Base-by-base conservation (phyloP, 257 asterid species). In the Paraleonurus japonicus region DNA sequence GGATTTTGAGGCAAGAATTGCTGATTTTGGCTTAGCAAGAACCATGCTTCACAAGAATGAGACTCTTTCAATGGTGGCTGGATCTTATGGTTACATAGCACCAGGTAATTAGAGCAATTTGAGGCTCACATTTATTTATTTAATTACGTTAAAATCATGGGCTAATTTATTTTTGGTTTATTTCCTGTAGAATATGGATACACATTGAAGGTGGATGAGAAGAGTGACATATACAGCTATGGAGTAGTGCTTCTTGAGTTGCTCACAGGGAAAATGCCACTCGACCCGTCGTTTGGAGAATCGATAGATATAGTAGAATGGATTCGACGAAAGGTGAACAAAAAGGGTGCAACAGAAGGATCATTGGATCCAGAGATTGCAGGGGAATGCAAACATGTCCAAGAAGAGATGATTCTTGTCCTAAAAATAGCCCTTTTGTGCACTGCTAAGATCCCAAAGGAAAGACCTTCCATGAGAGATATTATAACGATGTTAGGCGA, bases 191-290 rank as follows among this genome's bases (percentile, higher is more conserved):
- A 91, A 70, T 91, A 91, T 30, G 96, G 95, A 41, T 91, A 91
- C 90, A 87, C 92, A 27, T 65, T 87, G 76, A 91, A 91, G 75
- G 95, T 91, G 19, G 96, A 87, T 5, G 96, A 91, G 79, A 91
- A 89, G 84, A 91, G 89, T 12, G 96, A 91, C 67, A 81, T 89
- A 67, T 89, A 91, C 80, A 91, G 97, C 67, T 91, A 76, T 2
- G 96, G 97, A 59, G 96, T 89, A 12, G 95, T 91, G 23, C 91
- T 91, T 24, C 79, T 91, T 13, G 97, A 89, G 88, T 95, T 91
- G 5, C 35, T 91, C 11, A 89, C 92, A 0, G 95, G 96, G 54
- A 89, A 82, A 72, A 62, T 41, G 74, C 85, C 97, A 0, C 19
- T 91, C 61, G 96, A 87, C 72, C 75, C 92, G 12, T 71, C 82